These are phyloP conservation scores for Pythium myriotylum DNA, from an alignment of 352 stramenopile species.

Conservation along the genomic window DNA sequence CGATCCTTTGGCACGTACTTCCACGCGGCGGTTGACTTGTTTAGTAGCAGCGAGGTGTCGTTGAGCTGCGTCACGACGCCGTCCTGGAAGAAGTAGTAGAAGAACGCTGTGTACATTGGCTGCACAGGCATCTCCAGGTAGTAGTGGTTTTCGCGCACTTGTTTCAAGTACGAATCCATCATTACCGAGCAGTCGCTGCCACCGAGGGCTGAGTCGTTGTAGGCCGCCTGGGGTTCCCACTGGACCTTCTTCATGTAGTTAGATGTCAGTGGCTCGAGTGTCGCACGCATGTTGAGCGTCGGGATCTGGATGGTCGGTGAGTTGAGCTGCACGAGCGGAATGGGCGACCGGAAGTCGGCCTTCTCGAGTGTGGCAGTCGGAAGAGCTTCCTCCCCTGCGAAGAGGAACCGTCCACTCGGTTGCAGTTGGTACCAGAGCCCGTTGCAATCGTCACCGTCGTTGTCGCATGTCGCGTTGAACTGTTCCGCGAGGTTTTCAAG, in stretches of 20 bases:
- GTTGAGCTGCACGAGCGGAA: slow-evolving; percentile 49
- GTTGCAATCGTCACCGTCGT: slow-evolving; percentile 24
- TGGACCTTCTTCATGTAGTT: slow-evolving; percentile 22
- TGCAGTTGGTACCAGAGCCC: slow-evolving; percentile 48
- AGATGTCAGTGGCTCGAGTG: slow-evolving; percentile 2
- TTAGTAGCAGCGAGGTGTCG: slow-evolving; percentile 6
- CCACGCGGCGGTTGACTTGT: not conserved
- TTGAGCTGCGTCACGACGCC: slow-evolving; percentile 34
- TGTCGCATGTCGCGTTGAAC: slow-evolving; percentile 43
- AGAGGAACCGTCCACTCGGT: slow-evolving; percentile 46
- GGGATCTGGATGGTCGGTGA: slow-evolving; percentile 29
- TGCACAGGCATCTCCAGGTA: slow-evolving; percentile 46
- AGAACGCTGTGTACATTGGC: slow-evolving; percentile 46
- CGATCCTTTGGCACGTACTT: not conserved
- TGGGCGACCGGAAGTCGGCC: slow-evolving; percentile 42
- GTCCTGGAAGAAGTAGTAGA: slow-evolving; percentile 57
- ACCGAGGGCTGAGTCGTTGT: slow-evolving; percentile 23
- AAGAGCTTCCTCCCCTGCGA: slow-evolving; percentile 38
- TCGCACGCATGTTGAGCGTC: not conserved
- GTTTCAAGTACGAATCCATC: slow-evolving; percentile 49
- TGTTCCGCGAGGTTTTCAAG: slow-evolving; percentile 29
- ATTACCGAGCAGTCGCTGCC: slow-evolving; percentile 41
- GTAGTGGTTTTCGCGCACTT: slow-evolving; percentile 49
- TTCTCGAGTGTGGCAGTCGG: slow-evolving; percentile 25
- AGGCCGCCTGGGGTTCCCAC: slow-evolving; percentile 3